Conservation (phyloP, 441 rosid genomes). For the Erysimum cheiri region DNA sequence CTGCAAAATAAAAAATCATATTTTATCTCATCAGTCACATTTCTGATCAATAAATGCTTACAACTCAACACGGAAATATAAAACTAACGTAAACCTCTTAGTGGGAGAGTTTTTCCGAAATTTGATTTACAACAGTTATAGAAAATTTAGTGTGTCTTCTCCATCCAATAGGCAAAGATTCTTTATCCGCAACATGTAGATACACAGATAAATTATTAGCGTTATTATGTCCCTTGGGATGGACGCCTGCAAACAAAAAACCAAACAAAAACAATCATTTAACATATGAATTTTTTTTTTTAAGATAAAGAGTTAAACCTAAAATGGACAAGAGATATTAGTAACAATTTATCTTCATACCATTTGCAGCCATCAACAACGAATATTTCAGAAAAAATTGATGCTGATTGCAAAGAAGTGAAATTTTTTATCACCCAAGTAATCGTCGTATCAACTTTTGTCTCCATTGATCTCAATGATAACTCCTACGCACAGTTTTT, state of each 20-base stretch:
- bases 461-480: neutral
- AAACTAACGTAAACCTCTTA: neutral
- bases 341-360: neutral
- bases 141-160: neutral
- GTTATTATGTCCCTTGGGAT: neutral
- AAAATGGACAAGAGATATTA: no score
- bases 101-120: neutral
- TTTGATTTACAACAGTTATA: neutral
- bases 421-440: neutral
- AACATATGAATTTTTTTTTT: no score
- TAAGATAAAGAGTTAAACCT: neutral
- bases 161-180: slow-evolving; percentile 20
- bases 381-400: neutral
- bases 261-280: neutral
- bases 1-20: neutral
- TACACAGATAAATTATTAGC: neutral
- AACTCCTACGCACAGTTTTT: neutral
- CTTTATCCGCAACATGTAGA: neutral
- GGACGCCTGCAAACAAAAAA: slow-evolving; percentile 9
- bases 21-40: neutral
- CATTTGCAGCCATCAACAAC: neutral
- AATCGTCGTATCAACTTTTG: neutral
- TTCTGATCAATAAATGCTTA: no score
- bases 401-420: neutral
- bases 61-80: neutral